Percentiles rank a stretch among this genome's conserved stretches.
phyloP scores from a whole-genome alignment of 805 yeast genomes.

The Pichia occidentalis region DNA sequence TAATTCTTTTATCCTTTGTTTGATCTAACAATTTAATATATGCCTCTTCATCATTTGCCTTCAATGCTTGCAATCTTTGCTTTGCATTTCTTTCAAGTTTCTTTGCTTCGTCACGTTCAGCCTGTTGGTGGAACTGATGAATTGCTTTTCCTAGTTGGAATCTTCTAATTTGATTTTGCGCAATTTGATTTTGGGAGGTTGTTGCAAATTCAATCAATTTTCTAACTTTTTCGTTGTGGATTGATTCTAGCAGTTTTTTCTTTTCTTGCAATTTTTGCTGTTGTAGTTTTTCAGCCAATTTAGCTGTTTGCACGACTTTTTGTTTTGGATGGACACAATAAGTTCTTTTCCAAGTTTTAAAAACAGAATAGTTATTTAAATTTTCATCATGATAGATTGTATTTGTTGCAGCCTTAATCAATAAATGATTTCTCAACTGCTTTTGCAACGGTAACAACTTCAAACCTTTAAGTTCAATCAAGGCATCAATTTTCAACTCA shows the following conservation, averaged over 20 bases:
- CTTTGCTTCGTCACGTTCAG: constrained; percentile 72
- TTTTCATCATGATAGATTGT: constrained; percentile 48
- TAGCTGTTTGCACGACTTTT: constrained; percentile 66
- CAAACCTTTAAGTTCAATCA: constrained; percentile 65
- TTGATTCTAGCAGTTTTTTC: constrained; percentile 41
- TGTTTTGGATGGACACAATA: constrained; percentile 62
- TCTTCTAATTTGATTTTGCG: constrained; percentile 27
- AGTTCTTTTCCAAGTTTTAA: constrained; percentile 63
- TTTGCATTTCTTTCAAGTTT: constrained; percentile 76
- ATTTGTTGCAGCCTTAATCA: constrained; percentile 32
- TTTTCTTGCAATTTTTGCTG: constrained; percentile 62
- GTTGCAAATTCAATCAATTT: constrained; percentile 30
- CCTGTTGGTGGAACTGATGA: constrained; percentile 43
- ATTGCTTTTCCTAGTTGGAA: constrained; percentile 31
- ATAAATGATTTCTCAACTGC: constrained; percentile 53
- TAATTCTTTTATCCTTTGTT: constrained; percentile 81
- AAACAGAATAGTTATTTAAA: constrained; percentile 46
- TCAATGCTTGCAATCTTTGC: constrained; percentile 80
- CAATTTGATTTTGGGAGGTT: constrained; percentile 27
- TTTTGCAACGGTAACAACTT: constrained; percentile 65
- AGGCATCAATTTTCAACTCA: constrained; percentile 54
- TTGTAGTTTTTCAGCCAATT: constrained; percentile 68
- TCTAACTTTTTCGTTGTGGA: constrained; percentile 44
- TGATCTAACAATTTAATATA: constrained; percentile 77
- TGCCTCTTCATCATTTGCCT: constrained; percentile 84